phyloP scores from a whole-genome alignment of 495 filamentous ascomycete species.

The Aspergillus mulundensis region DNA sequence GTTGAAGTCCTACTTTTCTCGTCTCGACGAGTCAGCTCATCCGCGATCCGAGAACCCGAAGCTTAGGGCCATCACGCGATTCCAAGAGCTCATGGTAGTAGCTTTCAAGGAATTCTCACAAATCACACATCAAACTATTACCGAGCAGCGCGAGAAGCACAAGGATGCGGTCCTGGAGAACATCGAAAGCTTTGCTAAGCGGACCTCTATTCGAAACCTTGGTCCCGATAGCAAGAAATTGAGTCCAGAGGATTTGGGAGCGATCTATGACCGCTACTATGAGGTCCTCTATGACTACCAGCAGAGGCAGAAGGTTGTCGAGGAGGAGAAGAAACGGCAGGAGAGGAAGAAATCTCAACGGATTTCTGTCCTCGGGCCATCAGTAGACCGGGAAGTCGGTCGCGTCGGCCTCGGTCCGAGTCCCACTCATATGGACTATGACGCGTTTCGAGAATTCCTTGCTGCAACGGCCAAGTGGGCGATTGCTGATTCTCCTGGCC shows the following conservation, averaged over 20 bases:
- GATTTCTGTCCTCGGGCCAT: slow-evolving; percentile 38
- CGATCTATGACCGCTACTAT: slow-evolving; percentile 91
- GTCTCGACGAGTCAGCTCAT: slow-evolving; percentile 91
- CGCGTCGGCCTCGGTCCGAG: slow-evolving; percentile 87
- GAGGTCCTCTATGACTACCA: slow-evolving; percentile 85
- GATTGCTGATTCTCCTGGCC: slow-evolving; percentile 68
- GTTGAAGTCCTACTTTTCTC: slow-evolving; percentile 89
- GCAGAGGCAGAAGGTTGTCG: slow-evolving; percentile 70
- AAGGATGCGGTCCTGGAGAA: slow-evolving; percentile 88
- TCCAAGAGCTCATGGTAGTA: slow-evolving; percentile 97
- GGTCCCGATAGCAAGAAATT: slow-evolving; percentile 92
- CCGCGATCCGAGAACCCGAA: slow-evolving; percentile 93
- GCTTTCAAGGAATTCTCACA: slow-evolving; percentile 96
- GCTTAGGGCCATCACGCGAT: slow-evolving; percentile 84
- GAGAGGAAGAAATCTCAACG: slow-evolving; percentile 53
- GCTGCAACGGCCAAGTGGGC: slow-evolving; percentile 89
- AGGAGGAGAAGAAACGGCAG: slow-evolving; percentile 63
- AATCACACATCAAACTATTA: slow-evolving; percentile 89
- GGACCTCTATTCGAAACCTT: slow-evolving; percentile 92
- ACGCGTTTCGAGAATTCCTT: slow-evolving; percentile 89
- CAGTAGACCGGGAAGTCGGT: slow-evolving; percentile 51
- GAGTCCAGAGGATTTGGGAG: slow-evolving; percentile 76
- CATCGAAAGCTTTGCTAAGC: slow-evolving; percentile 95
- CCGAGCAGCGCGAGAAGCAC: slow-evolving; percentile 82
- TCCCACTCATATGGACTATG: slow-evolving; percentile 89